These are phyloP conservation scores for Fusarium cicatricum DNA, from an alignment of 2,329 filamentous ascomycete genomes.

Conservation along the genomic window DNA sequence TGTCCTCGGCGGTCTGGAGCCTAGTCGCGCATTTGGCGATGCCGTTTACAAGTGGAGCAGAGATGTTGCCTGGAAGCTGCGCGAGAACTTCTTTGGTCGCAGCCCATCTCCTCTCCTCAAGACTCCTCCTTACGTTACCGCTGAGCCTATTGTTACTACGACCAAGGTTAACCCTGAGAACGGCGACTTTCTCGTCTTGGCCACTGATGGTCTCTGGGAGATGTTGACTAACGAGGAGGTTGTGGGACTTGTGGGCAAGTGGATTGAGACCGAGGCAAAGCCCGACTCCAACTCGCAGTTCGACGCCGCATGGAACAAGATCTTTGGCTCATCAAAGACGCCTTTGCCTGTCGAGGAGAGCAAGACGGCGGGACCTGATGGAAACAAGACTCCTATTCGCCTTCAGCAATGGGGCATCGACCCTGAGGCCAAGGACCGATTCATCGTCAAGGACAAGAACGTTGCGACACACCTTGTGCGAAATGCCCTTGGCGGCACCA, in stretches of 20 bases:
- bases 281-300: slow-evolving; percentile 69
- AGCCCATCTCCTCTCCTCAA: slow-evolving; percentile 79
- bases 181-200: slow-evolving; percentile 95
- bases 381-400: slow-evolving; percentile 87
- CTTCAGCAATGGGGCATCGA: slow-evolving; percentile 90
- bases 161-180: slow-evolving; percentile 89
- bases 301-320: slow-evolving; percentile 71
- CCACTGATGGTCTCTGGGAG: slow-evolving; percentile 97
- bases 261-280: slow-evolving; percentile 81
- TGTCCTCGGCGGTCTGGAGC: slow-evolving; percentile 90
- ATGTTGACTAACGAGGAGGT: slow-evolving; percentile 99
- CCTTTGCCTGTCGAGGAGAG: slow-evolving; percentile 80
- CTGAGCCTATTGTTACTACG: slow-evolving; percentile 92
- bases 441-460: slow-evolving; percentile 94
- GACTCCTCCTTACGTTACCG: slow-evolving; percentile 96
- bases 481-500: slow-evolving; percentile 92
- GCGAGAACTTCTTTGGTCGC: slow-evolving; percentile 86
- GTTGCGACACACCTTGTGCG: slow-evolving; percentile 94
- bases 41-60: slow-evolving; percentile 96
- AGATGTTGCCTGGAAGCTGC: slow-evolving; percentile 84
- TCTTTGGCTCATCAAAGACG: slow-evolving; percentile 60
- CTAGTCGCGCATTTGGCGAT: slow-evolving; percentile 93
- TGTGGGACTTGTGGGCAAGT: slow-evolving; percentile 93
- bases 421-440: slow-evolving; percentile 77
- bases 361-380: slow-evolving; percentile 60